Evolutionary conservation across 257 asterid species (phyloP), one percentile per base, ranked within the genome.

Genomic region (Orobanche coerulescens): DNA sequence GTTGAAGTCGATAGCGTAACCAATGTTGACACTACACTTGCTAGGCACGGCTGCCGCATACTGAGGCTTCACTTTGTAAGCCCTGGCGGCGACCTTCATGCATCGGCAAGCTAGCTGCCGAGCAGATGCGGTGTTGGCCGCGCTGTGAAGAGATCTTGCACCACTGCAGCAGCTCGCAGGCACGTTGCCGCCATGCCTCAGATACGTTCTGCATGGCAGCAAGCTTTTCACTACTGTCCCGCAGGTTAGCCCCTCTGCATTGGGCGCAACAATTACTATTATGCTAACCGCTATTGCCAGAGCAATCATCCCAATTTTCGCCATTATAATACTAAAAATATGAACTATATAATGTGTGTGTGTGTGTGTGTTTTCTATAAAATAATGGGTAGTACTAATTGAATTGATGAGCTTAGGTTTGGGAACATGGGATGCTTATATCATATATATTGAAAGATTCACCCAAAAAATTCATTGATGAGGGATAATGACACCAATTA

Each of bases 161-260:
- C 74, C 74, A 14, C 2, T 1, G 69, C 80, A 75, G 70, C 80
- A 75, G 3, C 6, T 24, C 1, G 2, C 13, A 11, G 80, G 49
- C 58, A 57, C 7, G 0, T 13, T 7, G 15, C 74, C 71, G 15
- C 80, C 76, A 37, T 18, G 0, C 55, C 9, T 28, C 39, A 75
- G 16, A 65, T 59, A 50, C 0, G 6, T 1, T 7, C 0, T 0
- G 71, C 80, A 75, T 36, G 80, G 54, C 58, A 4, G 0, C 61
- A 75, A 37, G 15, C 6, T 26, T 0, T 9, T 4, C 58, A 36
- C 49, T 74, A 71, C 80, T 19, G 23, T 10, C 16, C 16, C 1
- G 63, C 80, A 71, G 47, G 9, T 56, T 12, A 62, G 0, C 13
- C 50, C 46, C 30, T 70, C 40, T 2, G 61, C 73, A 5, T 11